Evolutionary conservation across 176 grass and related monocot genomes (phyloP), one percentile per base, ranked within the genome.

Genomic region (Juncus effusus): DNA sequence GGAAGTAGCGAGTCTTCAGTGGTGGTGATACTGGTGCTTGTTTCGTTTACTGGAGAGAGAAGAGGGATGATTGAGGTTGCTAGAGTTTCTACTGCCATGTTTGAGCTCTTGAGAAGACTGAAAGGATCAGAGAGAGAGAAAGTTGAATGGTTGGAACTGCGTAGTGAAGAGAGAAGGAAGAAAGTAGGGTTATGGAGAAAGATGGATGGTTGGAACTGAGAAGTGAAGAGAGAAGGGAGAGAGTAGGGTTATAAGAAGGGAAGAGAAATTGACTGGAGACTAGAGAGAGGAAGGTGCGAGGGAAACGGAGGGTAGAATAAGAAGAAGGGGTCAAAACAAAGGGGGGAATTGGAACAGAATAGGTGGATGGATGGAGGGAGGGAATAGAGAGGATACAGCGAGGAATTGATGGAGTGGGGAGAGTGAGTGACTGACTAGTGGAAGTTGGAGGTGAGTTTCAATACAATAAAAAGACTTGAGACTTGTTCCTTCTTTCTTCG

Each of bases 1-100:
- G 81, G 94, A 42, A 86, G 42, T 58, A 63, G 75, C 28, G 42
- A 64, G 70, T 74, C 77, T 10, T 90, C 84, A 16, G 86, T 82
- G 7, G 83, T 74, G 70, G 80, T 71, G 3, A 62, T 74, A 53
- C 73, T 77, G 61, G 76, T 96, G 40, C 62, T 45, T 9, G 76
- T 70, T 42, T 74, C 78, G 3, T 51, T 50, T 7, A 28, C 36
- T 9, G 69, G 41, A 50, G 58, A 70, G 12, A 70, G 41, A 12
- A 62, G 76, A 28, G 75, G 62, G 4, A 75, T 13, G 41, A 71
- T 14, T 38, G 68, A 2, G 19, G 58, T 56, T 37, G 42, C 36
- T 13, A 28, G 12, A 58, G 57, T 65, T 0, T 10, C 45, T 35
- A 44, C 60, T 56, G 72, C 84, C 56, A 59, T 40, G 36, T 6